Evolutionary conservation across 768 basidiomycete genomes (phyloP), one percentile per base, ranked within the genome.

Genomic region (Leccinellum rugosiceps): DNA sequence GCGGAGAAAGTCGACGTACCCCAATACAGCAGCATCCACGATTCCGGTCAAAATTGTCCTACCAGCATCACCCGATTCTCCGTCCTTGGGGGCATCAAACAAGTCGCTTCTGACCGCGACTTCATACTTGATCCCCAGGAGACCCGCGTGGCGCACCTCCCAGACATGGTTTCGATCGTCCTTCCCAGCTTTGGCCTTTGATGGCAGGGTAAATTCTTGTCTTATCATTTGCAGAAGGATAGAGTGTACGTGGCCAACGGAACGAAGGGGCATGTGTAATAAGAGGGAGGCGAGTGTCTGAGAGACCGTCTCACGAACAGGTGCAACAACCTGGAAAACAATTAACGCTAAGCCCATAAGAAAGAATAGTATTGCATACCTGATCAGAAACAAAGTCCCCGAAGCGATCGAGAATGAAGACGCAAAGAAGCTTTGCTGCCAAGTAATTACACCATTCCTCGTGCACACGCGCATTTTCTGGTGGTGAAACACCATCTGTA

Each of bases 361-460:
- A 47, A 47, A 46, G 7, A 34, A 15, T 23, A 21, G 21, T 31
- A 35, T 49, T 10, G 61, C 75, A 34, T 43, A 80, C 81, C 76
- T 95, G 94, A 69, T 99, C 97, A 0, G 94, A 91, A 34, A 97
- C 86, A 68, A 95, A 99, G 73, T 99, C 97, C 3, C 95, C 94
- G 65, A 99, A 99, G n/a, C 97, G 86, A 70, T 99, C 97, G 25
- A 98, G 78, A 31, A 96, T 90, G 60, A 98, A 90, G 9, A 98
- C 85, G 63, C 87, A 89, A 3, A 98, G 81, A 51, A 97, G 83
- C 63, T 88, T 88, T 10, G 91, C 84, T 2, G 92, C 88, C 15
- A 98, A 75, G 57, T 87, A 85, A 59, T 95, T 95, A 72, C 91
- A 93, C 94, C 94, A 96, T 64, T 81, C 81, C 71, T 92, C 89